Percentiles rank a stretch among this genome's conserved stretches.
Conservation (phyloP, 2,329 filamentous ascomycete genomes). For the Fragosphaeria purpurea region DNA sequence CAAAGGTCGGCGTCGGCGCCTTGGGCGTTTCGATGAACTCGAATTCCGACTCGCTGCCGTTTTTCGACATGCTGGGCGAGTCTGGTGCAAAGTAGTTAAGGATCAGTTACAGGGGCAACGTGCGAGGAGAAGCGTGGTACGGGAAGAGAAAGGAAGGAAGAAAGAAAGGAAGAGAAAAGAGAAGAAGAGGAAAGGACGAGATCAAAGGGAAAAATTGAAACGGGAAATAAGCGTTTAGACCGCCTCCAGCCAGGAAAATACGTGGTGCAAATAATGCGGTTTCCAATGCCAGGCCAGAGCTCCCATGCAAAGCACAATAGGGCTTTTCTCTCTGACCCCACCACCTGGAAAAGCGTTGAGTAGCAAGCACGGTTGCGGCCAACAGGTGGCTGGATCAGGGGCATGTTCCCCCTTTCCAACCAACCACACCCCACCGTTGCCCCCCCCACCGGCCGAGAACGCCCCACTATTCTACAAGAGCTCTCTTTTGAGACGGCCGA, state of each 20-base stretch:
- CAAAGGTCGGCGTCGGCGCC: conserved; percentile 36
- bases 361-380: neutral
- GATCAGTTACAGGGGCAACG: neutral
- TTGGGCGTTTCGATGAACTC: conserved; percentile 54
- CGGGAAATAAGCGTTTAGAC: conserved; percentile 1
- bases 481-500: too few relatives aligned
- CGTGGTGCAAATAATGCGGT: too few relatives aligned
- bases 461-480: neutral
- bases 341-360: too few relatives aligned
- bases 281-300: too few relatives aligned
- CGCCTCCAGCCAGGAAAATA: conserved; percentile 2
- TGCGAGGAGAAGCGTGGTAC: neutral
- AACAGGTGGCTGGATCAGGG: conserved; percentile 1
- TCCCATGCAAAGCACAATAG: neutral
- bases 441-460: too few relatives aligned
- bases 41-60: conserved; percentile 45
- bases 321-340: neutral
- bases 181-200: neutral
- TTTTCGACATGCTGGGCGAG: conserved; percentile 36
- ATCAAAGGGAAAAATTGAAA: neutral
- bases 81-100: neutral
- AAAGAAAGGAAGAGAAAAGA: neutral
- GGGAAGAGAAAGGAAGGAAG: neutral
- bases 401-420: neutral
- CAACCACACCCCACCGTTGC: neutral